phyloP scores from a whole-genome alignment of 257 asterid genomes.

The Nemophila menziesii region DNA sequence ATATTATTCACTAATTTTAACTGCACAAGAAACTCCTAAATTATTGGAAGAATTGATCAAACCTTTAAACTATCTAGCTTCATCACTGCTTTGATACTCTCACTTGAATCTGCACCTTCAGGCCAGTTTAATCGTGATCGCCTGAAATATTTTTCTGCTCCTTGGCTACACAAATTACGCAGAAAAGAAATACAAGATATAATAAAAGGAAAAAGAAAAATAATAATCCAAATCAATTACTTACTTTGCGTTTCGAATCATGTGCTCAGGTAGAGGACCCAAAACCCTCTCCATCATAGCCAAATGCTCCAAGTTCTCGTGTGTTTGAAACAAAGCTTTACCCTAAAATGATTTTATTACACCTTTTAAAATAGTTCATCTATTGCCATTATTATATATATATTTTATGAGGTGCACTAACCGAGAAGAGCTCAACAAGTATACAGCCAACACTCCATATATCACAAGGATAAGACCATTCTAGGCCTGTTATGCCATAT shows the following conservation, averaged over 20 bases:
- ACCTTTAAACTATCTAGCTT: slow-evolving; percentile 77
- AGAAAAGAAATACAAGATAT: background rate
- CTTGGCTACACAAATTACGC: slow-evolving; percentile 29
- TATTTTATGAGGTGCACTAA: slow-evolving; percentile 18
- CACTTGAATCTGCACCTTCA: slow-evolving; percentile 70
- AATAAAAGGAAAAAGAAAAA: slow-evolving; percentile 2
- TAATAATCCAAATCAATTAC: slow-evolving; percentile 7
- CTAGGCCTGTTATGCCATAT: slow-evolving; percentile 47
- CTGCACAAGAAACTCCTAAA: background rate
- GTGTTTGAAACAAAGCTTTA: slow-evolving; percentile 82
- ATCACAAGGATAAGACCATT: slow-evolving; percentile 92
- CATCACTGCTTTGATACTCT: slow-evolving; percentile 75
- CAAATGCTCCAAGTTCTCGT: slow-evolving; percentile 88
- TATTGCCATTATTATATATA: background rate
- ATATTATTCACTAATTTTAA: background rate
- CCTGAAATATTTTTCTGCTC: slow-evolving; percentile 65
- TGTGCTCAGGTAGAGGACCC: slow-evolving; percentile 81
- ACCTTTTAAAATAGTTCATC: background rate
- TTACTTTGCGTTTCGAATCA: slow-evolving; percentile 67
- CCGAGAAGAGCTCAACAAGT: slow-evolving; percentile 82
- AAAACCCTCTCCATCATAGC: slow-evolving; percentile 98
- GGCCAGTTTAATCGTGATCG: slow-evolving; percentile 83
- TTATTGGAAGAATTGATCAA: background rate
- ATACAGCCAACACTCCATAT: slow-evolving; percentile 95
- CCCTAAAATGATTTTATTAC: slow-evolving; percentile 32